Conservation (phyloP, 2,329 filamentous ascomycete genomes). For the Trichoderma atrobrunneum region DNA sequence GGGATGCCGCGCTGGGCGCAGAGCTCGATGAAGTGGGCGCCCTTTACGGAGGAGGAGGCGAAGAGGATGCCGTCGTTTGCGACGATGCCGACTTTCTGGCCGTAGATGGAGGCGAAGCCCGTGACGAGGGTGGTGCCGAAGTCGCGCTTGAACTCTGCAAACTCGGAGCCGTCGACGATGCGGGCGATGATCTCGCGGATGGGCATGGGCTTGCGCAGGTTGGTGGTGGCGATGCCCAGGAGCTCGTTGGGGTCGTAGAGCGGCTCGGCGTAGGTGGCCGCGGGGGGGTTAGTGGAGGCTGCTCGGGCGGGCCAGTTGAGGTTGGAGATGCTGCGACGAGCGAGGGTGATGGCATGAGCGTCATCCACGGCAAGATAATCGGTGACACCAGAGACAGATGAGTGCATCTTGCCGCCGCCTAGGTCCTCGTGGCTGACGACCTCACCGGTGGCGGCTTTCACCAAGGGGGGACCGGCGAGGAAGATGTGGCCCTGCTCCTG, state of each 20-base stretch:
- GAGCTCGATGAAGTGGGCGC: conserved; percentile 94
- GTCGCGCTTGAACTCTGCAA: conserved; percentile 90
- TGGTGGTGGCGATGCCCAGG: conserved; percentile 83
- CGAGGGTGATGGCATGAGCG: conserved; percentile 83
- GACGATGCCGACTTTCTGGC: conserved; percentile 85
- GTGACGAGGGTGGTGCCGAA: conserved; percentile 90
- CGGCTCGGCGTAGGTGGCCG: conserved; percentile 63
- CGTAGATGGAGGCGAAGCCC: conserved; percentile 86
- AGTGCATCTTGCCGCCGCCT: conserved; percentile 86
- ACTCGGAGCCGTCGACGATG: conserved; percentile 85
- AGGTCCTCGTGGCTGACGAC: conserved; percentile 87
- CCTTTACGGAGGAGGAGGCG: conserved; percentile 84
- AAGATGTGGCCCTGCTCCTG: conserved; percentile 96
- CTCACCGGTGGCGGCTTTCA: conserved; percentile 95
- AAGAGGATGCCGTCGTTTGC: conserved; percentile 97
- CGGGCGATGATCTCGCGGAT: conserved; percentile 90
- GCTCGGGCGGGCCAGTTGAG: conserved; percentile 74
- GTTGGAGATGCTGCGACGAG: conserved; percentile 78
- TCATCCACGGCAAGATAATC: conserved; percentile 95
- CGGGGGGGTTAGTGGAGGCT: conserved; percentile 37
- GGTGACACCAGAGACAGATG: conserved; percentile 85
- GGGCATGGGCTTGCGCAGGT: conserved; percentile 79
- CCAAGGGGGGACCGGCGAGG: conserved; percentile 86
- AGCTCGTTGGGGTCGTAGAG: conserved; percentile 78
- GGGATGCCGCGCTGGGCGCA: conserved; percentile 88